A percentile compares a stretch with the other conserved stretches of the same genome.
Conservation (phyloP, 73 alveolate genomes). For the Tetrahymena thermophila region DNA sequence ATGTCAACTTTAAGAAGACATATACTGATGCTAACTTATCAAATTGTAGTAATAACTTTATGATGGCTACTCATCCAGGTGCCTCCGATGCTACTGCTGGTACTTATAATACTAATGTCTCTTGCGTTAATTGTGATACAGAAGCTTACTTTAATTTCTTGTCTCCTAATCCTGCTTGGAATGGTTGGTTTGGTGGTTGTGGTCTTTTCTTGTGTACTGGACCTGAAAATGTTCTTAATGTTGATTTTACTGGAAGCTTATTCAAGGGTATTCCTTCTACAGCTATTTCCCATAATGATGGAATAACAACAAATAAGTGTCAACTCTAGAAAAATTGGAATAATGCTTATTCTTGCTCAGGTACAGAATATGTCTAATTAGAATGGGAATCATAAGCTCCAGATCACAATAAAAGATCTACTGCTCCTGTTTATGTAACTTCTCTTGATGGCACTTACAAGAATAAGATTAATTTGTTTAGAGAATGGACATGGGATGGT, state of each 20-base stretch:
- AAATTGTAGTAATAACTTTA: conserved; percentile 15
- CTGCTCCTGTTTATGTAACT: conserved; percentile 5
- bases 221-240: conserved; percentile 12
- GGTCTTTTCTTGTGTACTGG: conserved; percentile 37
- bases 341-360: conserved; percentile 20
- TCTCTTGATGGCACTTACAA: conserved; percentile 1
- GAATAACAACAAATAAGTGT: conserved; percentile 8
- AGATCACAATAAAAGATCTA: conserved; percentile 22
- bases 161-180: conserved; percentile 21
- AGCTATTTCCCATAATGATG: conserved; percentile 20
- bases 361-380: not conserved
- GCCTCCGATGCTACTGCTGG: conserved; percentile 27
- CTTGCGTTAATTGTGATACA: conserved; percentile 14
- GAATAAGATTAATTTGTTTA: conserved; percentile 7
- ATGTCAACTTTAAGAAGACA: not conserved
- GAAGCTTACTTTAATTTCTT: conserved; percentile 10
- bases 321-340: conserved; percentile 2
- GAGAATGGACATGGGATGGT: conserved; percentile 47
- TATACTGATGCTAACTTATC: not conserved
- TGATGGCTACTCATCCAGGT: not conserved
- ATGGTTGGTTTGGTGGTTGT: conserved; percentile 46
- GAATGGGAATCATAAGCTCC: conserved; percentile 29
- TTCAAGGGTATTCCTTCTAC: conserved; percentile 8
- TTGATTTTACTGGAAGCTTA: conserved; percentile 22
- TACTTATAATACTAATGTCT: conserved; percentile 10